Conservation (phyloP, 2,329 filamentous ascomycete species). For the Albifimbria verrucaria region DNA sequence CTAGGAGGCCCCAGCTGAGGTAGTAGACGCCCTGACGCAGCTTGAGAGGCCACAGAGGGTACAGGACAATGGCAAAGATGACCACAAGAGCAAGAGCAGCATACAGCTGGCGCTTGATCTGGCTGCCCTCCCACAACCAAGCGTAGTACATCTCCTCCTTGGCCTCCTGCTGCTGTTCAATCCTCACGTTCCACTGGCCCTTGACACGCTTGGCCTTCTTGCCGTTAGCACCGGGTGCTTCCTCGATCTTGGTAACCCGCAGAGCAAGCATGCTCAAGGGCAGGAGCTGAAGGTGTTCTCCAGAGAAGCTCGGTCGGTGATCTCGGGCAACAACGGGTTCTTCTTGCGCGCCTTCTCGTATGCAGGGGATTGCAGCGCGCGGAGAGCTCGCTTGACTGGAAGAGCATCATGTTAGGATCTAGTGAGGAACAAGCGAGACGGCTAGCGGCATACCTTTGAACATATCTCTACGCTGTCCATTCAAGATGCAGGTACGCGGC, state of each 20-base stretch:
- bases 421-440: background rate
- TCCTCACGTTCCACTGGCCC: conserved; percentile 91
- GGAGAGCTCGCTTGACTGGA: conserved; percentile 90
- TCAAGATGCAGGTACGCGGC: conserved; percentile 84
- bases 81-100: conserved; percentile 76
- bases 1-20: conserved; percentile 88
- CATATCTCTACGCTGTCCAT: conserved; percentile 97
- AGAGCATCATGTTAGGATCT: conserved; percentile 2
- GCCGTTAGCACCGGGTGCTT: conserved; percentile 59
- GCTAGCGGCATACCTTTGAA: conserved; percentile 69
- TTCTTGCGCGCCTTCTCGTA: conserved; percentile 89
- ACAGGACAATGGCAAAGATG: conserved; percentile 88
- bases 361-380: conserved; percentile 81
- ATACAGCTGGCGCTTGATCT: conserved; percentile 92
- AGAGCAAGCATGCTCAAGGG: conserved; percentile 92
- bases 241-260: conserved; percentile 73
- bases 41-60: conserved; percentile 92
- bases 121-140: conserved; percentile 92
- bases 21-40: conserved; percentile 96
- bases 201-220: conserved; percentile 88
- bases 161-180: conserved; percentile 93
- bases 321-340: conserved; percentile 82
- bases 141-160: conserved; percentile 88
- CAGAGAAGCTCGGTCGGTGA: conserved; percentile 82
- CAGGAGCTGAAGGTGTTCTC: conserved; percentile 91